Conservation (phyloP, 164 flowering plant genomes). For the Vitis cinerea region DNA sequence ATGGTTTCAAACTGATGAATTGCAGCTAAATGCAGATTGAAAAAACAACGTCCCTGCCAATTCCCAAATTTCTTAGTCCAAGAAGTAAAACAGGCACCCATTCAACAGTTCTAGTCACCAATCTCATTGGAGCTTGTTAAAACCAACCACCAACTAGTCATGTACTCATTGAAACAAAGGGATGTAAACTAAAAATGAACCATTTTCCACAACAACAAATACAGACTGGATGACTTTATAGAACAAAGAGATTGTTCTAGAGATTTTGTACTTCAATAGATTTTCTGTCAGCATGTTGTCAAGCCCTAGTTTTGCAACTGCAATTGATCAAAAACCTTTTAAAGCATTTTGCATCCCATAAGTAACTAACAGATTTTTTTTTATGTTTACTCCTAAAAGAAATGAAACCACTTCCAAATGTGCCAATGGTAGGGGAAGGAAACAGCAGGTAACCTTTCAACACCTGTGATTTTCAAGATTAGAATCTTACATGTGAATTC, state of each 20-base stretch:
- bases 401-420: not conserved
- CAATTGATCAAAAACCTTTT: not conserved
- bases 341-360: not conserved
- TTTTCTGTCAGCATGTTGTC: not conserved
- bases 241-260: not conserved
- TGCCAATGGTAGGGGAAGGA: not conserved
- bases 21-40: not conserved
- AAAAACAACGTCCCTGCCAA: not conserved
- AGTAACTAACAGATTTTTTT: too few relatives aligned
- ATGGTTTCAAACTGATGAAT: not conserved
- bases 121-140: too few relatives aligned
- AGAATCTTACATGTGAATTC: conserved; percentile 65
- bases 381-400: not conserved
- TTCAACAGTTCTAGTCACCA: not conserved
- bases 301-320: not conserved
- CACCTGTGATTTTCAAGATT: too few relatives aligned
- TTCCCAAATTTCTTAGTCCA: not conserved
- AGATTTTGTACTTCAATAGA: not conserved
- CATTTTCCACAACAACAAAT: not conserved
- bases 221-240: not conserved
- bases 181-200: not conserved
- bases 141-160: too few relatives aligned
- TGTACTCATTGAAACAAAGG: too few relatives aligned
- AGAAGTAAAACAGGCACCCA: not conserved
- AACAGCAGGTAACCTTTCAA: too few relatives aligned